These are phyloP conservation scores for Candida gorgasii DNA, from an alignment of 805 yeast genomes.

Conservation along the genomic window DNA sequence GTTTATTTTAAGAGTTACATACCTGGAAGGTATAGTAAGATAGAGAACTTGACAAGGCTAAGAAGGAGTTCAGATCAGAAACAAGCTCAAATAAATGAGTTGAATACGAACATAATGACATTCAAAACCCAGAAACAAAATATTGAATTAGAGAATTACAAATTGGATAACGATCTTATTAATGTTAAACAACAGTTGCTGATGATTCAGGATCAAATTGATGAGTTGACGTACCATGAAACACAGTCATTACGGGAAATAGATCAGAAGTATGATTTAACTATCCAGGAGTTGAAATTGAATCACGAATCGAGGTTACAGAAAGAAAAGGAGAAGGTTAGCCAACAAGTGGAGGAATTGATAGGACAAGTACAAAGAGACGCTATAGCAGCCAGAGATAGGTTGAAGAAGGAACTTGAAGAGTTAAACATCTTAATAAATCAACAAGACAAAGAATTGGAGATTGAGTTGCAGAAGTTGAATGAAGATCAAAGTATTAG, in stretches of 20 bases:
- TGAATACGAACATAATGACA: constrained; percentile 24
- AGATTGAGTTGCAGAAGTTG: constrained; percentile 7
- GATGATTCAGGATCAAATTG: constrained; percentile 34
- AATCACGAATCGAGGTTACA: constrained; percentile 23
- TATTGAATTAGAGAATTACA: constrained; percentile 36
- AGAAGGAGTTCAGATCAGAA: constrained; percentile 16
- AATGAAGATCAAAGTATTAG: constrained; percentile 3
- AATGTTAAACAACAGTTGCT: constrained; percentile 39
- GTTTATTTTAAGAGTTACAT: constrained; percentile 10
- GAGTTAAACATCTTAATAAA: constrained; percentile 16
- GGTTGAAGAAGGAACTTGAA: constrained; percentile 16
- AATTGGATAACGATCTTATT: constrained; percentile 32
- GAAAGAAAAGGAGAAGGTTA: constrained; percentile 27
- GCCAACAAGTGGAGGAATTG: constrained; percentile 37
- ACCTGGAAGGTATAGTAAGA: constrained; percentile 17
- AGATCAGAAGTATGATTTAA: constrained; percentile 24
- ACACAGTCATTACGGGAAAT: constrained; percentile 23
- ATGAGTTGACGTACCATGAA: constrained; percentile 27
- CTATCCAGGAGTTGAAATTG: constrained; percentile 21
- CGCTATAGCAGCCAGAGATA: constrained; percentile 28
- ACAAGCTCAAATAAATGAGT: constrained; percentile 19
- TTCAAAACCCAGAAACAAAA: constrained; percentile 39
- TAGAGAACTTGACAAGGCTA: constrained; percentile 15
- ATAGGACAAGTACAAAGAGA: constrained; percentile 33
- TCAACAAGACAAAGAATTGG: background rate